phyloP scores from a whole-genome alignment of 352 stramenopile genomes.

The Thraustochytrium sp. region DNA sequence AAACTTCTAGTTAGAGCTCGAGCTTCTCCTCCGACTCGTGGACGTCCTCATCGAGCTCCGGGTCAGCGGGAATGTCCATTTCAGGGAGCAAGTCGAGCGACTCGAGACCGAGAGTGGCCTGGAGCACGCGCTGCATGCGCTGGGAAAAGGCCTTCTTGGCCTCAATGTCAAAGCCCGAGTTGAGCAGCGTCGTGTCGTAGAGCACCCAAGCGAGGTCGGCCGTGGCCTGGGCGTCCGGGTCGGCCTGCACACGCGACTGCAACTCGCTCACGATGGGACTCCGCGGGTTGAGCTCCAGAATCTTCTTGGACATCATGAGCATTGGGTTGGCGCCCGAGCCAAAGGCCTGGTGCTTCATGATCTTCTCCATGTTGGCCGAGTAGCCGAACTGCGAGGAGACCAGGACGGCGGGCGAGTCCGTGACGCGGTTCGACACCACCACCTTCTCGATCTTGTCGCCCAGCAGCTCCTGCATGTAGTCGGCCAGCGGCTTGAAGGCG shows the following conservation, averaged over 20 bases:
- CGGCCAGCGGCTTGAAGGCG: conserved; percentile 90
- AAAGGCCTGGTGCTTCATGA: conserved; percentile 97
- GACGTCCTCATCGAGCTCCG: conserved; percentile 55
- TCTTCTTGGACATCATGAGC: conserved; percentile 71
- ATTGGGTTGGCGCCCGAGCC: conserved; percentile 60
- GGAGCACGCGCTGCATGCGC: conserved; percentile 87
- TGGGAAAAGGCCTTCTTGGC: conserved; percentile 84
- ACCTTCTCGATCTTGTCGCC: conserved; percentile 88
- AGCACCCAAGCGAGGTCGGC: conserved; percentile 92
- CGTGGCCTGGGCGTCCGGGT: conserved; percentile 59
- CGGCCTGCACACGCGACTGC: conserved; percentile 63
- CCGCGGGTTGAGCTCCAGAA: conserved; percentile 97
- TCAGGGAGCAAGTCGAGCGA: conserved; percentile 83
- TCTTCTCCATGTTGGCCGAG: conserved; percentile 98
- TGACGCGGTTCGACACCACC: conserved; percentile 85
- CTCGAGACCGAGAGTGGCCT: conserved; percentile 80
- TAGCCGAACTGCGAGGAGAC: conserved; percentile 92
- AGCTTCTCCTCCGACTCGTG: conserved; percentile 49
- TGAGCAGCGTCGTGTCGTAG: conserved; percentile 94
- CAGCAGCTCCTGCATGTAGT: conserved; percentile 92
- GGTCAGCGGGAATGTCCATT: conserved; percentile 81
- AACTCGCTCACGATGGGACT: conserved; percentile 96
- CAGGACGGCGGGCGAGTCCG: conserved; percentile 88
- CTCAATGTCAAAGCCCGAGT: conserved; percentile 91
- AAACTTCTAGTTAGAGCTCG: conserved; percentile 26